These are phyloP conservation scores for Camptophora hylomeconis DNA, from an alignment of 2,329 filamentous ascomycete species.

Conservation along the genomic window DNA sequence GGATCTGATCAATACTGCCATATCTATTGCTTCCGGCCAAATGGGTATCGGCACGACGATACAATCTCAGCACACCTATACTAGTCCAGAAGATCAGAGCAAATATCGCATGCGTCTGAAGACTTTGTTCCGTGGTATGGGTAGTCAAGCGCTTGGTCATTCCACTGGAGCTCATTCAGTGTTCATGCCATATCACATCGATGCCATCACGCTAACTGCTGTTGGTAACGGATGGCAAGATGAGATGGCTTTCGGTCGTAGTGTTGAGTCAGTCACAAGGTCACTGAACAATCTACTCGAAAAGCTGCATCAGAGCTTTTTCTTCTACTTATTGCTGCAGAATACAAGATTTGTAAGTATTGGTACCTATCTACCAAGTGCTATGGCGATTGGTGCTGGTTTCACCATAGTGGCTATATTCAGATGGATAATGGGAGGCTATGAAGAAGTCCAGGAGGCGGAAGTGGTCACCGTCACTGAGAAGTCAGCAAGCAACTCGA, in stretches of 20 bases:
- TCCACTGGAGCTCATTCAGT: constrained; percentile 84
- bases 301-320: constrained; percentile 96
- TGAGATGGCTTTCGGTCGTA: constrained; percentile 86
- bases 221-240: constrained; percentile 91
- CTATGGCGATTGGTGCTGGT: constrained; percentile 91
- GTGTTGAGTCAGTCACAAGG: constrained; percentile 79
- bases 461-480: constrained; percentile 18
- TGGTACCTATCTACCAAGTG: constrained; percentile 88
- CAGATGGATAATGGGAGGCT: constrained; percentile 83
- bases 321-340: constrained; percentile 94
- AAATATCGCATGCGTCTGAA: constrained; percentile 68
- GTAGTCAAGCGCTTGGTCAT: constrained; percentile 79
- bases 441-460: constrained; percentile 23
- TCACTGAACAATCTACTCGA: constrained; percentile 94
- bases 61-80: constrained; percentile 60
- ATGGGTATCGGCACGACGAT: constrained; percentile 78
- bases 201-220: constrained; percentile 85
- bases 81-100: constrained; percentile 45
- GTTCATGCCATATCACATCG: constrained; percentile 96
- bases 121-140: constrained; percentile 85
- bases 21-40: constrained; percentile 75
- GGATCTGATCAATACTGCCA: constrained; percentile 88
- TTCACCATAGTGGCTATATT: constrained; percentile 93
- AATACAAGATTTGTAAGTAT: constrained; percentile 92
- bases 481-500: constrained; percentile 12